phyloP scores from a whole-genome alignment of 345 rosid genomes.

The Brassica nigra region DNA sequence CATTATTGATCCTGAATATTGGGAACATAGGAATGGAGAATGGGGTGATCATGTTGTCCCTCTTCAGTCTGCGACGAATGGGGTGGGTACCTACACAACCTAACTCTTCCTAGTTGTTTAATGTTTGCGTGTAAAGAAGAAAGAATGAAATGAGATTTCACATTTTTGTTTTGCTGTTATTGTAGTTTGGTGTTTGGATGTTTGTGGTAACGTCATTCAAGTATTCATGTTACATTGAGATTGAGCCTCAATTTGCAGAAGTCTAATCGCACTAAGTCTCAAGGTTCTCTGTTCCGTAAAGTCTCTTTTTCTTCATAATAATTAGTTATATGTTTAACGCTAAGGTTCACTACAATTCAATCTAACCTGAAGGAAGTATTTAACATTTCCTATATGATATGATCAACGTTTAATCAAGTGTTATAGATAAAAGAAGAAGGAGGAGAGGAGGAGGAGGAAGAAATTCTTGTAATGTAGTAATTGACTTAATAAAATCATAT shows the following conservation, averaged over 20 bases:
- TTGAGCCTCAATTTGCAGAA: constrained; percentile 60
- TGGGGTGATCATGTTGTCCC: constrained; percentile 44
- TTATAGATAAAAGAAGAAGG: neutral
- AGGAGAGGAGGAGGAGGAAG: too few relatives aligned
- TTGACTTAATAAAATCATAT: neutral
- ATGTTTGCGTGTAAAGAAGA: neutral
- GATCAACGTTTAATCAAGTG: neutral
- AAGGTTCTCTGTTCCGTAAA: neutral
- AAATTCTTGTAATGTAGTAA: neutral
- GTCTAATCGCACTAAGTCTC: constrained; percentile 68
- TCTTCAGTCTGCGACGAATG: constrained; percentile 41
- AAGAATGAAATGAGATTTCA: constrained; percentile 8
- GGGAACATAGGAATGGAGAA: constrained; percentile 41
- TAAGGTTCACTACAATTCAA: constrained; percentile 93
- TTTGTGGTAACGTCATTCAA: constrained; percentile 84
- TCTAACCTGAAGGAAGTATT: constrained; percentile 85
- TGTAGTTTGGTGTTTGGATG: constrained; percentile 88
- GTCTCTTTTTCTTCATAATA: neutral
- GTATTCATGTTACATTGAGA: constrained; percentile 88
- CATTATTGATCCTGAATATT: constrained; percentile 15
- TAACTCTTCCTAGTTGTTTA: neutral
- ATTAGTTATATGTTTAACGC: constrained; percentile 59
- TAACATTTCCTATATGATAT: neutral
- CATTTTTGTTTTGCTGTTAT: neutral
- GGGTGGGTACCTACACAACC: constrained; percentile 7